Evolutionary conservation across 1,284 basidiomycete species (phyloP).

Genomic region (Microbotryomycetes sp.): DNA sequence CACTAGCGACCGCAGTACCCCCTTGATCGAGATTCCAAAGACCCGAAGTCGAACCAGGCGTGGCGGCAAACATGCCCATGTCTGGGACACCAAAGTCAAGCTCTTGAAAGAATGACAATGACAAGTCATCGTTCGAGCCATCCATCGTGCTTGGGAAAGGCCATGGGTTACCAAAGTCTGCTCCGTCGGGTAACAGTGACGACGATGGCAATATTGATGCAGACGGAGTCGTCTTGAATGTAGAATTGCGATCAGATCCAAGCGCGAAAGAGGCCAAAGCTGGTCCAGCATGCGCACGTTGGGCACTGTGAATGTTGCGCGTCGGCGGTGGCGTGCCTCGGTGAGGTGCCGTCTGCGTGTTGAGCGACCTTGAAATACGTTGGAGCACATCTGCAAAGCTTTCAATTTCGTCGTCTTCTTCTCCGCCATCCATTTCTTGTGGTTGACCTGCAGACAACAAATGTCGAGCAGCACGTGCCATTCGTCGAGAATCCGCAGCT

Average conservation of each 20-base stretch:
- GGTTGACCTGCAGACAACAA: constrained; percentile 14
- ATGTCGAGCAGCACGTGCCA: constrained; percentile 17
- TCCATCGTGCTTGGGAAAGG: not conserved
- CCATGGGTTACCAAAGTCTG: not conserved
- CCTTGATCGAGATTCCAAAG: not conserved
- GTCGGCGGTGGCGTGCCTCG: constrained; percentile 33
- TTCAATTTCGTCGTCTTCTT: constrained; percentile 17
- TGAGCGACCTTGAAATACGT: constrained; percentile 26
- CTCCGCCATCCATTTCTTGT: constrained; percentile 1
- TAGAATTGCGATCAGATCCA: not conserved
- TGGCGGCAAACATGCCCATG: not conserved
- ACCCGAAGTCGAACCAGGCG: not conserved
- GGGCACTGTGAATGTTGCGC: constrained; percentile 25
- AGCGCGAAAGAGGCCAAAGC: not conserved
- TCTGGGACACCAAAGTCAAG: not conserved
- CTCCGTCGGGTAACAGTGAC: not conserved
- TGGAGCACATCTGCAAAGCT: constrained; percentile 32
- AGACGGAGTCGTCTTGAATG: too few species aligned
- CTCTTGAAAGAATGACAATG: not conserved
- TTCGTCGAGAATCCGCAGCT: constrained; percentile 26
- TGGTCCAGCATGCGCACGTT: not conserved
- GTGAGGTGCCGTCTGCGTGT: constrained; percentile 28
- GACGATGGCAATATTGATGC: not conserved
- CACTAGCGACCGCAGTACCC: too few species aligned
- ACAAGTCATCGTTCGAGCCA: not conserved